Conservation (phyloP, 2,329 filamentous ascomycete species). For the Pseudocercospora musae region DNA sequence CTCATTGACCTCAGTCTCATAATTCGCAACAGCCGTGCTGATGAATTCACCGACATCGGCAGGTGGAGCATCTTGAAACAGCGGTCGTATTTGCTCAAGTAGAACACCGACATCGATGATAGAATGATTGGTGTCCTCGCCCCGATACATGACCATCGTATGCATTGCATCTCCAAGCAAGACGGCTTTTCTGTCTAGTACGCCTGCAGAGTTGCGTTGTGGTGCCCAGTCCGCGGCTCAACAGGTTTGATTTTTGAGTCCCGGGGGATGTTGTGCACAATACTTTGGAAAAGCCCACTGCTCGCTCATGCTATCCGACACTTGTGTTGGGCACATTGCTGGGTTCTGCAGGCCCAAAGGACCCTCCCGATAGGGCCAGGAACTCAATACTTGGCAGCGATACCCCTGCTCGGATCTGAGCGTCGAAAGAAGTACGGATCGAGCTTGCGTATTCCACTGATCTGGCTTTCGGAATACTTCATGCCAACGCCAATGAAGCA, state of each 20-base stretch:
- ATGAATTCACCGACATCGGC: slow-evolving; percentile 2
- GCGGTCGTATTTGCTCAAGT: slow-evolving; percentile 12
- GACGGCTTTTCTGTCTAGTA: slow-evolving; percentile 33
- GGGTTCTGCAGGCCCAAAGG: slow-evolving; percentile 17
- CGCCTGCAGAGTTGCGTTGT: neutral
- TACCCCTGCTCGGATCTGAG: slow-evolving; percentile 41
- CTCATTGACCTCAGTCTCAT: slow-evolving; percentile 19
- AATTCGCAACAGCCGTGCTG: slow-evolving; percentile 8
- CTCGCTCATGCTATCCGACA: slow-evolving; percentile 10
- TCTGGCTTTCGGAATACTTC: slow-evolving; percentile 41
- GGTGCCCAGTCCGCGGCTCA: slow-evolving; percentile 16
- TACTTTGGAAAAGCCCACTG: slow-evolving; percentile 17
- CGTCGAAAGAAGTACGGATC: slow-evolving; percentile 58
- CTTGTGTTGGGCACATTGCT: slow-evolving; percentile 44
- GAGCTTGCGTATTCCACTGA: slow-evolving; percentile 44
- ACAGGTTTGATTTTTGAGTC: slow-evolving; percentile 19
- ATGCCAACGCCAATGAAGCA: slow-evolving; percentile 44
- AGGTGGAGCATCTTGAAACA: neutral
- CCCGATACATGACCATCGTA: slow-evolving; percentile 36
- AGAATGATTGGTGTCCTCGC: slow-evolving; percentile 24
- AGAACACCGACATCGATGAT: slow-evolving; percentile 18
- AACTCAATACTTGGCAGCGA: slow-evolving; percentile 43
- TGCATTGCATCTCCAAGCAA: slow-evolving; percentile 42
- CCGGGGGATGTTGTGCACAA: slow-evolving; percentile 16
- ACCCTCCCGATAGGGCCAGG: slow-evolving; percentile 42